A percentile compares a stretch with the other conserved stretches of the same genome.
These are phyloP conservation scores for Viridothelium virens DNA, from an alignment of 495 filamentous ascomycete species.

Conservation along the genomic window DNA sequence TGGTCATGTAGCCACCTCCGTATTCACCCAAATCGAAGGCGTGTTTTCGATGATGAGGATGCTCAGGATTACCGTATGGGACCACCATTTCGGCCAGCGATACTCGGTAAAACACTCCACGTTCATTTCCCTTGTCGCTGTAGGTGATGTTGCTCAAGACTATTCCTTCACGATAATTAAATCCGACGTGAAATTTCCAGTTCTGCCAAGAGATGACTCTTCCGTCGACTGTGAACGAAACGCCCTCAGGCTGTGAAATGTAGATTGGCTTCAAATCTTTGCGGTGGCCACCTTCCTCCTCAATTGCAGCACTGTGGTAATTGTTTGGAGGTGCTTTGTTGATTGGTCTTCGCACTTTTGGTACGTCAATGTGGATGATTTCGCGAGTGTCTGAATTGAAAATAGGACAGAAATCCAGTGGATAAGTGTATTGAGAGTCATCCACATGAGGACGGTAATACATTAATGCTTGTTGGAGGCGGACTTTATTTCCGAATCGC, in stretches of 20 bases:
- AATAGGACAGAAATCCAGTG: conserved; percentile 91
- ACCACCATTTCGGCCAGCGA: conserved; percentile 96
- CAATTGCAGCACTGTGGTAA: conserved; percentile 68
- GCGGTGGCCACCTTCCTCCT: conserved; percentile 68
- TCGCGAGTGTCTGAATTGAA: conserved; percentile 75
- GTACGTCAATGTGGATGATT: conserved; percentile 85
- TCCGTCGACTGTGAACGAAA: conserved; percentile 78
- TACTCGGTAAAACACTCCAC: conserved; percentile 83
- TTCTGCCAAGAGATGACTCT: conserved; percentile 86
- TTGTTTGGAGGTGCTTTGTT: conserved; percentile 70
- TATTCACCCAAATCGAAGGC: conserved; percentile 94
- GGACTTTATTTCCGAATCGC: conserved; percentile 69
- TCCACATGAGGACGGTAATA: conserved; percentile 86
- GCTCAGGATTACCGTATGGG: conserved; percentile 88
- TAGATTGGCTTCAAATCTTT: conserved; percentile 84
- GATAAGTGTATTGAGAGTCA: conserved; percentile 84
- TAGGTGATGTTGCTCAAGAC: conserved; percentile 86
- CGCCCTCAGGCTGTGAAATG: conserved; percentile 90
- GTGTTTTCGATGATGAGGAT: conserved; percentile 88
- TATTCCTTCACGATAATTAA: conserved; percentile 93
- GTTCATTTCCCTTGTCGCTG: conserved; percentile 74
- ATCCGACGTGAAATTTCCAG: conserved; percentile 89
- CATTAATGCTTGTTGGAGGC: conserved; percentile 90
- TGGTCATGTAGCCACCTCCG: conserved; percentile 92
- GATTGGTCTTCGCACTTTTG: conserved; percentile 66